Percentiles rank a stretch among this genome's conserved stretches.
phyloP scores from a whole-genome alignment of 2,329 filamentous ascomycete genomes.

The Neonectria neomacrospora region DNA sequence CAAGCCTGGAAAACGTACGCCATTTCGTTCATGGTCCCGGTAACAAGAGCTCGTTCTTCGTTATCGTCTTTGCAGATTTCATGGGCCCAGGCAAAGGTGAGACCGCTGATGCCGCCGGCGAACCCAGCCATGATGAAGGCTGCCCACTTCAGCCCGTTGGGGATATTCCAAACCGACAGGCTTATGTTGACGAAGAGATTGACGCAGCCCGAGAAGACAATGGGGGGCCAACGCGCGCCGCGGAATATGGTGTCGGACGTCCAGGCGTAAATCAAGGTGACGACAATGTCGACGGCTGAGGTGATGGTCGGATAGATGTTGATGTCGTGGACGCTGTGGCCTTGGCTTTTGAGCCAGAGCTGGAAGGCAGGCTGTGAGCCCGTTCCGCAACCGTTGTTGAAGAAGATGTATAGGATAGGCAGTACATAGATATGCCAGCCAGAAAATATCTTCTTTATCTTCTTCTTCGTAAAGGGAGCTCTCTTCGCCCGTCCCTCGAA shows the following conservation, averaged over 20 bases:
- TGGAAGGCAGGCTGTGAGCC: conserved; percentile 66
- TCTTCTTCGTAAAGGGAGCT: conserved; percentile 55
- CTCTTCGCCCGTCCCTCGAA: conserved; percentile 57
- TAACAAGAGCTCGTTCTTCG: conserved; percentile 74
- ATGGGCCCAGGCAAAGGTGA: conserved; percentile 61
- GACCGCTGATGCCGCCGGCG: conserved; percentile 57
- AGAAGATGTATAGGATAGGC: conserved; percentile 68
- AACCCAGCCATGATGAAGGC: conserved; percentile 67
- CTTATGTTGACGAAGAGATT: conserved; percentile 54
- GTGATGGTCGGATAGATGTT: conserved; percentile 70
- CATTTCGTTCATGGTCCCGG: conserved; percentile 74
- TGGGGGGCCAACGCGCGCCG: conserved; percentile 70
- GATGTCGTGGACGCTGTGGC: conserved; percentile 54
- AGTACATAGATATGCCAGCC: conserved; percentile 73
- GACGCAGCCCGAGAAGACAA: conserved; percentile 63
- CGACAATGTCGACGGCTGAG: conserved; percentile 63
- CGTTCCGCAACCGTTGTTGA: conserved; percentile 66
- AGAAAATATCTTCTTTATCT: conserved; percentile 68
- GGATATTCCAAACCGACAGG: conserved; percentile 57
- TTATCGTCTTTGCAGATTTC: conserved; percentile 64
- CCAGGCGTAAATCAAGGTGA: conserved; percentile 73
- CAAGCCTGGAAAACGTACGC: conserved; percentile 76
- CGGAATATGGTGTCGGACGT: conserved; percentile 68
- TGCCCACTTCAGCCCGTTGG: conserved; percentile 69
- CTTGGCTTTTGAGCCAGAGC: conserved; percentile 58